Evolutionary conservation across 176 grass and related monocot genomes (phyloP).

Genomic region (Guadua angustifolia): DNA sequence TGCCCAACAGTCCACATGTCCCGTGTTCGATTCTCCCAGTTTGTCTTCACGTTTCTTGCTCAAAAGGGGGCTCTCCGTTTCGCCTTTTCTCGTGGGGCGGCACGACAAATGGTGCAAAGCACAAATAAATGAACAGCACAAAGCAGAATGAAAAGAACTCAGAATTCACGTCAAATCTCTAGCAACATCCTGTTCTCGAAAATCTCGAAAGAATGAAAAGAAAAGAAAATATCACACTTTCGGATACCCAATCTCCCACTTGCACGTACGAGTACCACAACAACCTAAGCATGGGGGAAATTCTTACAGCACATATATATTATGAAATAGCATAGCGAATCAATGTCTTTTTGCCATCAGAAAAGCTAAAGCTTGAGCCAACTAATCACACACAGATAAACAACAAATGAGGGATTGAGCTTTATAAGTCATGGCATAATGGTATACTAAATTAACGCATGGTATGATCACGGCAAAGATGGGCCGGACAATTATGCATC

Average conservation of each 20-base stretch:
- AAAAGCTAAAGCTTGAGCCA: not conserved
- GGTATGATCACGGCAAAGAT: slow-evolving; percentile 5
- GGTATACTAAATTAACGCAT: not conserved
- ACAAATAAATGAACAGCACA: no score
- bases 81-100: slow-evolving; percentile 36
- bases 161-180: not conserved
- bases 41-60: slow-evolving; percentile 7
- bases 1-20: not conserved
- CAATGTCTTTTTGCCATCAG: not conserved
- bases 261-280: not conserved
- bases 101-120: slow-evolving; percentile 18
- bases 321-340: not conserved
- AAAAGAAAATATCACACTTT: not conserved
- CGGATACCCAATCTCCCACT: not conserved
- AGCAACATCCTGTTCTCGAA: slow-evolving; percentile 26
- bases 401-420: not conserved
- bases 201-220: slow-evolving; percentile 9
- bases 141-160: no score
- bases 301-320: slow-evolving; percentile 16
- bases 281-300: not conserved
- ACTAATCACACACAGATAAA: slow-evolving; percentile 18
- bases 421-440: slow-evolving; percentile 24
- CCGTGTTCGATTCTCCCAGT: not conserved
- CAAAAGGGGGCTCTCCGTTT: not conserved
- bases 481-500: not conserved